Evolutionary conservation across 169 alveolate species (phyloP).

Genomic region (Plasmodium billcollinsi): DNA sequence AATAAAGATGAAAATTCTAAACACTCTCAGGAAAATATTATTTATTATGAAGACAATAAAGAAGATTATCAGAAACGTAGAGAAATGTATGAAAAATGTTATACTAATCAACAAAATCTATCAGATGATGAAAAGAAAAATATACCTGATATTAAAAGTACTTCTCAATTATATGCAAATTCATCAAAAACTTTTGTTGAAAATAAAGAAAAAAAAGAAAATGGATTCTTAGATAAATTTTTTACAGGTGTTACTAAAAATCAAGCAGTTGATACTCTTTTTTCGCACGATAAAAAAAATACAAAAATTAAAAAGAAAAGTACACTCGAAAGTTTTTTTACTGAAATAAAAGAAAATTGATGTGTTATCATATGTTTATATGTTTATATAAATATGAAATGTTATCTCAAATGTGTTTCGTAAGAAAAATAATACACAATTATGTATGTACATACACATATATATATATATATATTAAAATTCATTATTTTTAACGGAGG

Average conservation of each 20-base stretch:
- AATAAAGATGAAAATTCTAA: slow-evolving; percentile 63
- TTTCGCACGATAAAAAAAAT: slow-evolving; percentile 65
- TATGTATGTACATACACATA: too few species aligned
- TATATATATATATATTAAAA: too few species aligned
- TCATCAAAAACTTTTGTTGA: slow-evolving; percentile 10
- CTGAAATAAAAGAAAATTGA: slow-evolving; percentile 70
- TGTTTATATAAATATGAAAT: too few species aligned
- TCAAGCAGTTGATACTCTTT: slow-evolving; percentile 47
- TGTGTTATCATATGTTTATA: not conserved
- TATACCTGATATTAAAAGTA: slow-evolving; percentile 13
- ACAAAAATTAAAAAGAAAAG: slow-evolving; percentile 68
- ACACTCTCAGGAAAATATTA: slow-evolving; percentile 29
- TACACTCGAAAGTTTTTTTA: slow-evolving; percentile 52
- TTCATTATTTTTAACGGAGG: too few species aligned
- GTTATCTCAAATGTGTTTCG: too few species aligned
- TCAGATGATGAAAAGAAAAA: slow-evolving; percentile 49
- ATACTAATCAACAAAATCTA: slow-evolving; percentile 9
- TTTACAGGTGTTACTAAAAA: slow-evolving; percentile 76
- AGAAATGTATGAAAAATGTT: slow-evolving; percentile 57
- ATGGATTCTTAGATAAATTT: slow-evolving; percentile 62
- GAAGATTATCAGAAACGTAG: slow-evolving; percentile 54
- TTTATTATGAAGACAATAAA: slow-evolving; percentile 54
- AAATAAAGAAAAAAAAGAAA: slow-evolving; percentile 51
- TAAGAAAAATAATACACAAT: too few species aligned
- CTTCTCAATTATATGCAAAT: not conserved